Base-by-base conservation (phyloP, 1,139 yeast species). In the Nakaseomyces uthaithaninus region DNA sequence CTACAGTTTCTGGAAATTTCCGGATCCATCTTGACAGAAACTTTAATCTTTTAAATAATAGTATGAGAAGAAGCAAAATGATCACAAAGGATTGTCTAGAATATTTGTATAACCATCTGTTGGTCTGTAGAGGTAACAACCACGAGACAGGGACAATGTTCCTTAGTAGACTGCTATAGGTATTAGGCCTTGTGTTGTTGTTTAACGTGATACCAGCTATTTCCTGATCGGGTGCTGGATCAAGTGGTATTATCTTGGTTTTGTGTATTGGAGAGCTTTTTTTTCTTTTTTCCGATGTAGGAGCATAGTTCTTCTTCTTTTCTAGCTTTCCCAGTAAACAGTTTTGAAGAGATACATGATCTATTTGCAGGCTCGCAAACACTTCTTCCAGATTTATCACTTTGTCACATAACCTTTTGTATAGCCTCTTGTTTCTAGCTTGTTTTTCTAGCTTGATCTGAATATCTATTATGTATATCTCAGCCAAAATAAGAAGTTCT, bases 401-500 rank as follows among this genome's bases (percentile, higher is more conserved):
- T 19, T 17, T 19, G 26, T 31, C 35, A 20, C 35, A 31, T 1
- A 23, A 3, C 15, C 10, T 9, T 6, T 25, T 19, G n/a, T 23
- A 37, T 7, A 14, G 6, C 2, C 12, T 17, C n/a, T 24, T 14
- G 3, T 14, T 14, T 14, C 4, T 2, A 11, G 11, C 2, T 5
- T 37, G 28, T 3, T 12, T 8, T 18, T 30, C 24, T 5, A 30
- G n/a, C 16, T 19, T n/a, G 3, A 37, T 19, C 16, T 30, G 27
- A 6, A 37, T 24, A 12, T 37, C 18, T 8, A 37, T 15, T 14
- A 37, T 33, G 24, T 40, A 37, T 1, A 17, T 18, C 24, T 40
- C 40, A 9, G 22, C 23, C n/a, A 40, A 15, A 9, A 23, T 33
- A 5, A 36, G 27, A 3, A 37, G 10, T 11, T 40, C 37, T n/a